Conservation (phyloP, 2,329 filamentous ascomycete species). For the Exophiala dermatitidis region DNA sequence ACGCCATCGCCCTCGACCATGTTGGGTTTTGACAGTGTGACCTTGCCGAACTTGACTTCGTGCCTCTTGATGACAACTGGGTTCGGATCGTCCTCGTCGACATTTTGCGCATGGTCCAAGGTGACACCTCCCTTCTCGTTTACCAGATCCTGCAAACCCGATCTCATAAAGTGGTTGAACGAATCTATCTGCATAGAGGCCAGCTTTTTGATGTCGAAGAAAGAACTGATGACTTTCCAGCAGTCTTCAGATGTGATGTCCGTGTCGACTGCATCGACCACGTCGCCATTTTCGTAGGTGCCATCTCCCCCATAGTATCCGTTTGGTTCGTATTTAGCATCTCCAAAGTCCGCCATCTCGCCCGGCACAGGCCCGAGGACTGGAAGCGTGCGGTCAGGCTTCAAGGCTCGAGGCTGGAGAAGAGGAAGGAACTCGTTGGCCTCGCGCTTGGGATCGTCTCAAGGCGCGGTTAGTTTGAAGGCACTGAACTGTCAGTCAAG, state of each 20-base stretch:
- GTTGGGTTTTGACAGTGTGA: conserved; percentile 81
- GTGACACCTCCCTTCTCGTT: conserved; percentile 85
- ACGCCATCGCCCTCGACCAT: conserved; percentile 90
- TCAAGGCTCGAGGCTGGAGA: not conserved
- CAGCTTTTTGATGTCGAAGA: conserved; percentile 92
- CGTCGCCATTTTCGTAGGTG: conserved; percentile 60
- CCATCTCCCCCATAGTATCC: conserved; percentile 58
- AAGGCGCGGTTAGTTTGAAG: conserved; percentile 8
- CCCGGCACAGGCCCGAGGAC: not conserved
- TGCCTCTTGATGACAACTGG: conserved; percentile 83
- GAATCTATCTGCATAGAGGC: conserved; percentile 98
- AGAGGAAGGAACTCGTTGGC: not conserved
- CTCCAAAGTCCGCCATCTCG: conserved; percentile 50
- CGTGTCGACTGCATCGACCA: conserved; percentile 42
- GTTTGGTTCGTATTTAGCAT: conserved; percentile 28
- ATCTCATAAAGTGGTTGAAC: conserved; percentile 92
- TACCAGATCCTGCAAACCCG: conserved; percentile 89
- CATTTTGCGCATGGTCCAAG: conserved; percentile 85
- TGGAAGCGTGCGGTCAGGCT: not conserved
- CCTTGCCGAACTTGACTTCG: conserved; percentile 86
- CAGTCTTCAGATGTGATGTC: conserved; percentile 93
- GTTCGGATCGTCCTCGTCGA: conserved; percentile 61
- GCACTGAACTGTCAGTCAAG: conserved; percentile 25
- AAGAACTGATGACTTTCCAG: conserved; percentile 95
- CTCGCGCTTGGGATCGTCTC: not conserved